Percentiles rank a stretch among this genome's conserved stretches.
Evolutionary conservation across 2,329 filamentous ascomycete species (phyloP).

Genomic region (Colletotrichum trifolii): DNA sequence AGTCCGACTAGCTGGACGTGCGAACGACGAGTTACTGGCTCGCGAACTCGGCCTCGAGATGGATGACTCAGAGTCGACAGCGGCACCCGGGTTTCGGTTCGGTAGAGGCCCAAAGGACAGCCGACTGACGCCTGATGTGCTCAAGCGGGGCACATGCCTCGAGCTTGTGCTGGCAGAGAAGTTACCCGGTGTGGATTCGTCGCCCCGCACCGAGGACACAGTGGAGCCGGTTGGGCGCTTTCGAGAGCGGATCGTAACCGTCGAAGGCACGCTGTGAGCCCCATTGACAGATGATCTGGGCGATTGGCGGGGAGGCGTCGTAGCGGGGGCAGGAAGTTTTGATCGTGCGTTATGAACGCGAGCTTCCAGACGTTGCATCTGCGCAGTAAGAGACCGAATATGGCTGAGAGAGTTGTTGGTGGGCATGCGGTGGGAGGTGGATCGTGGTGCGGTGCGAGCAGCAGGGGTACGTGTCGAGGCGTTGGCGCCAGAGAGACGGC

Average conservation of each 20-base stretch:
- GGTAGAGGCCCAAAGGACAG: slow-evolving; percentile 73
- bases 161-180: slow-evolving; percentile 50
- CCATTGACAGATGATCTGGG: slow-evolving; percentile 66
- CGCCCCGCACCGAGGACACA: slow-evolving; percentile 59
- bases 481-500: slow-evolving; percentile 57
- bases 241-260: slow-evolving; percentile 73
- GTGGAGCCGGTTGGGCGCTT: slow-evolving; percentile 73
- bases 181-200: slow-evolving; percentile 53
- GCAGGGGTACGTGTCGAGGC: slow-evolving; percentile 62
- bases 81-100: slow-evolving; percentile 62
- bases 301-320: slow-evolving; percentile 83
- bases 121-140: slow-evolving; percentile 70
- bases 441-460: slow-evolving; percentile 60
- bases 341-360: slow-evolving; percentile 92
- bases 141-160: slow-evolving; percentile 68
- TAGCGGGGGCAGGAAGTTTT: slow-evolving; percentile 84
- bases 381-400: slow-evolving; percentile 91
- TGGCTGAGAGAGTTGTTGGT: slow-evolving; percentile 83
- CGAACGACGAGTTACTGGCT: slow-evolving; percentile 69
- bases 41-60: slow-evolving; percentile 79
- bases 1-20: slow-evolving; percentile 64
- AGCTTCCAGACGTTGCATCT: slow-evolving; percentile 97
- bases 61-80: slow-evolving; percentile 50
- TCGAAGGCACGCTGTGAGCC: slow-evolving; percentile 59
- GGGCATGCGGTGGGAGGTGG: slow-evolving; percentile 61